Evolutionary conservation across 805 yeast genomes (phyloP).

Genomic region (Myxozyma udenii): DNA sequence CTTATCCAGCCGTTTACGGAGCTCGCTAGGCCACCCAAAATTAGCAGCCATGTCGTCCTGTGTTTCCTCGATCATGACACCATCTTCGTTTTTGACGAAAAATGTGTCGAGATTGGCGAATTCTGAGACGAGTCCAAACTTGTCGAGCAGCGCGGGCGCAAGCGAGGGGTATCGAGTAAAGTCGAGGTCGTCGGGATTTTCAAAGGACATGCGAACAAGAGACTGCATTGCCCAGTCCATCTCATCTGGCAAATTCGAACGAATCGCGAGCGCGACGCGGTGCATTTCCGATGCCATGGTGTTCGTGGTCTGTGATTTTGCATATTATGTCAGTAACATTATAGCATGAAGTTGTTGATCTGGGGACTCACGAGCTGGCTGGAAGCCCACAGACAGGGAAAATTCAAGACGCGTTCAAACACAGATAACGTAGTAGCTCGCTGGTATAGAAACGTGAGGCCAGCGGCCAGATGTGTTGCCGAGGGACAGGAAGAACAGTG

Average conservation of each 20-base stretch:
- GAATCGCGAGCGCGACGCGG: conserved; percentile 66
- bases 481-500: no score
- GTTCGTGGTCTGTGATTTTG: no score
- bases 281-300: conserved; percentile 13
- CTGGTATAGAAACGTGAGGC: no score
- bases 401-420: not conserved
- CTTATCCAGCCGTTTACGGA: conserved; percentile 31
- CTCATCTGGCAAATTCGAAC: conserved; percentile 62
- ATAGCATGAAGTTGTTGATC: no score
- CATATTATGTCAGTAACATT: not conserved
- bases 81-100: not conserved
- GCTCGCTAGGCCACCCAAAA: conserved; percentile 3
- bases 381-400: not conserved
- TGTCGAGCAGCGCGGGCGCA: conserved; percentile 43
- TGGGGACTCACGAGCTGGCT: not conserved
- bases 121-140: conserved; percentile 14
- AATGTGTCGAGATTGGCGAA: conserved; percentile 8
- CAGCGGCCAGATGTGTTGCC: no score
- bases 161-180: conserved; percentile 45
- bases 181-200: conserved; percentile 49
- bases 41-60: conserved; percentile 25
- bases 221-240: conserved; percentile 68
- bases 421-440: no score
- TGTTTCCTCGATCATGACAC: conserved; percentile 9
- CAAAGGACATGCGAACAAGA: conserved; percentile 47